Evolutionary conservation across 2,329 filamentous ascomycete genomes (phyloP), one percentile per base, ranked within the genome.

Genomic region (Cytospora chrysosperma): DNA sequence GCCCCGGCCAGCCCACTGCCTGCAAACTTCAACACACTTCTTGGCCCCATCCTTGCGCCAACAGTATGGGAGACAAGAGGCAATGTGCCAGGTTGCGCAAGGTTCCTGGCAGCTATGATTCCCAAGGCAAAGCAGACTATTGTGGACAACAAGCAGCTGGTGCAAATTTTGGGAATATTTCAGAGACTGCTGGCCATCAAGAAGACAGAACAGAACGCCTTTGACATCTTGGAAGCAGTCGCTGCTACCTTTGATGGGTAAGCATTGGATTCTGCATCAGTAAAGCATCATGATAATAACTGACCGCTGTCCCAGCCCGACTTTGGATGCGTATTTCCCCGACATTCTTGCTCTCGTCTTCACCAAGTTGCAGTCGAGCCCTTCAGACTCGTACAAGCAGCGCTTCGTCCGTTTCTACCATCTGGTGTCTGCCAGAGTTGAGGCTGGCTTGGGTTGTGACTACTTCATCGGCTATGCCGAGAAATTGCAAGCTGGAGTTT

Each of bases 321-420:
- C 85, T 0, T 76, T 98, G 60, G 85, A 95, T 68, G 82, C 82
- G 24, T 97, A 93, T 76, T 96, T 96, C 73, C 81, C 85, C 10
- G 87, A 88, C 1, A 90, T 99, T 64, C 82, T 98, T 63, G 87
- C 88, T 64, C 84, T 98, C 49, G 85, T 98, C 71, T 89, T 97
- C 73, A 90, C 87, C 80, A 80, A 89, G 81, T 78, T 92, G 78
- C 77, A 95, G 85, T 78, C 88, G 53, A 79, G 77, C 40, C 79
- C 83, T 7, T 81, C 93, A 0, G 94, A 98, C 70, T 90, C 87
- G 54, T 90, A 96, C 76, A 90, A 93, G 70, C 80, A 92, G 61
- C 89, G 93, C 59, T 97, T 99, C 74, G 90, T 93, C 60, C 89
- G 93, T 37, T 96, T 99, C 81, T 99, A 96, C 75, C 94, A 99